Base-by-base conservation (phyloP, 805 yeast species). In the Saturnispora dispora region DNA sequence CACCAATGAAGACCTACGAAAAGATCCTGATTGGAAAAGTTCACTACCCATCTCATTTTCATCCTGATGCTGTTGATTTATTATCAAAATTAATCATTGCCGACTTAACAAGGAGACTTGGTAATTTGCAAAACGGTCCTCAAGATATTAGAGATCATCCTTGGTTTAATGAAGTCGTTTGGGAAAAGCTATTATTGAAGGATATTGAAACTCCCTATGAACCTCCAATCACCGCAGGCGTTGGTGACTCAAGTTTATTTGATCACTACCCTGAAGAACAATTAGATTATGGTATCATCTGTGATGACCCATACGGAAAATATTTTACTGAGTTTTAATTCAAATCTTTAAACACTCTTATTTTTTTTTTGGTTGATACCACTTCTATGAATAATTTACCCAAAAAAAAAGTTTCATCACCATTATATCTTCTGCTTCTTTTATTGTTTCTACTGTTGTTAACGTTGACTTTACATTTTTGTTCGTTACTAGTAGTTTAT, bases 221-320 rank as follows among this genome's bases (percentile, higher is more conserved):
- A 63, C 83, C 83, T 43, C 81, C 81, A 18, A 79, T 79, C 55
- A 78, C 82, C 5, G 75, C 79, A 8, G 83, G 83, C 33, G 80
- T 78, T n/a, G 83, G 83, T 46, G 83, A 79, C 58, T 73, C 81
- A 6, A 75, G 81, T 5, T 72, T 76, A 52, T 83, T 81, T 55
- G 90, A 84, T 62, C 74, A 81, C 55, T 84, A 84, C 59, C 88
- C 89, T 0, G 90, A 84, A 63, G 95, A 88, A 59, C 82, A 82
- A 51, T 73, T 82, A 53, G 93, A 91, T 60, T 91, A 91, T 64
- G 97, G 97, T 40, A 73, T 75, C 30, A 66, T 68, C n/a, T 85
- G 86, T 11, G 78, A 74, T 13, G 70, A 66, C 53, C 68, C 68
- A 18, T 66, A 66, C 47, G 57, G 59, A 8, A 60, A 64, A 42